Base-by-base conservation (phyloP, 257 asterid species). In the Asclepias syriaca region DNA sequence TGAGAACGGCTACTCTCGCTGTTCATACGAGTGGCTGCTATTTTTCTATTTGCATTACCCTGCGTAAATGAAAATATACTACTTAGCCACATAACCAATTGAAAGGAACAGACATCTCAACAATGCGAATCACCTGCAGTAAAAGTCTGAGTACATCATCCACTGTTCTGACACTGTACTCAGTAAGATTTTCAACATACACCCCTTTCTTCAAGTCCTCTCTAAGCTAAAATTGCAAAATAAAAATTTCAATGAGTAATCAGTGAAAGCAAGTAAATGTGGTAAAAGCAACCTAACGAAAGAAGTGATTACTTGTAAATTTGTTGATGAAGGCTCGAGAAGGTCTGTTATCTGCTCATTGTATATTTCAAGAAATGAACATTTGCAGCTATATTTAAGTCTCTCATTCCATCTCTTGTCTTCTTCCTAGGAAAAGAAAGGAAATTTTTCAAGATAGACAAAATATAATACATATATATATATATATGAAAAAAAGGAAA, bases 281-380 rank as follows among this genome's bases (percentile, higher is more conserved):
- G 8, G 50, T 10, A 48, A 48, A 48, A 37, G 57, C 19, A 39
- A 68, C 32, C 63, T 77, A 67, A 73, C 46, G 49, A 11, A 24
- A 24, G 12, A 27, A 4, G 12, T 13, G 45, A 68, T 70, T 77
- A 92, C 98, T 85, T 84, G 96, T 60, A 92, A 79, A 83, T 92
- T 92, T 75, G 84, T 88, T 15, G 92, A 85, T 59, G 96, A 86
- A 81, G 96, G 96, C 77, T 92, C 98, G 15, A 92, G 96, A 78
- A 92, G 98, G 79, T 92, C 98, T 1, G 96, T 88, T 81, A 92
- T 89, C 34, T 92, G 98, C 81, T 92, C 98, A 59, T 92, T 92
- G 79, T 89, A 91, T 79, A 91, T 91, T 87, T 91, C 97, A 27
- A 88, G 84, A 82, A 91, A 91, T 49, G 96, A 92, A 75, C 98